A percentile compares a stretch with the other conserved stretches of the same genome.
Evolutionary conservation across 352 stramenopile species (phyloP).

Genomic region (Phytophthora colocasiae): DNA sequence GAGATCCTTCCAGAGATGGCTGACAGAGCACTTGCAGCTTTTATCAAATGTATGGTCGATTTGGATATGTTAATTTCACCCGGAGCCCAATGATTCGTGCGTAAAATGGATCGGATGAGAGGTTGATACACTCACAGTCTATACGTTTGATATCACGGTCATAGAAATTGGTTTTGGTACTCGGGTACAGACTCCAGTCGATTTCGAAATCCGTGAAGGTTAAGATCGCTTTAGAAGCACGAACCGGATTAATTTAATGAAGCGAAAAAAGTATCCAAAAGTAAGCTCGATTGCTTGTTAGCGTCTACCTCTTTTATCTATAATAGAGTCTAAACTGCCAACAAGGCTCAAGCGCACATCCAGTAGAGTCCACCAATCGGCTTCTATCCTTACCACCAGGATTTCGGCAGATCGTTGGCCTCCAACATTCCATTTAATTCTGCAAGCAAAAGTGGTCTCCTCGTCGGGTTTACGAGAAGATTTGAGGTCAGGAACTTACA

Average conservation of each 20-base stretch:
- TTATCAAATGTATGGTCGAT: conserved; percentile 95
- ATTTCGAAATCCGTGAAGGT: conserved; percentile 85
- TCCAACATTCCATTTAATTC: conserved; percentile 20
- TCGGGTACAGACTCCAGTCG: conserved; percentile 69
- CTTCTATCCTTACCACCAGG: conserved; percentile 12
- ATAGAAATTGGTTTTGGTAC: conserved; percentile 79
- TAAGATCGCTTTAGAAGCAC: too few relatives aligned
- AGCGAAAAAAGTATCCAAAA: conserved; percentile 3
- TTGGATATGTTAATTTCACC: conserved; percentile 83
- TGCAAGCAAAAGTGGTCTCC: conserved; percentile 14
- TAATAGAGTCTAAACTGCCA: conserved; percentile 13
- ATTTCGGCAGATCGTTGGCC: conserved; percentile 7
- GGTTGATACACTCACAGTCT: conserved; percentile 86
- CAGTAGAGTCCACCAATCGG: conserved; percentile 10
- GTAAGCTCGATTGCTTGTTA: conserved; percentile 15
- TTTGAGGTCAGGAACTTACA: too few relatives aligned
- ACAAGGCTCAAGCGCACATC: conserved; percentile 21
- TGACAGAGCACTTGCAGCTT: conserved; percentile 94
- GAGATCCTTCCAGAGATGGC: conserved; percentile 66
- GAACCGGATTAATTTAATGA: neutral
- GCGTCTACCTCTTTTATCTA: conserved; percentile 26
- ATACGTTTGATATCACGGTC: conserved; percentile 90
- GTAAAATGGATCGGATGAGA: conserved; percentile 89
- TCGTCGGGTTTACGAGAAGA: neutral
- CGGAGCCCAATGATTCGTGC: conserved; percentile 67